phyloP scores from a whole-genome alignment of 2,329 filamentous ascomycete genomes.

The Colletotrichum graminicola region DNA sequence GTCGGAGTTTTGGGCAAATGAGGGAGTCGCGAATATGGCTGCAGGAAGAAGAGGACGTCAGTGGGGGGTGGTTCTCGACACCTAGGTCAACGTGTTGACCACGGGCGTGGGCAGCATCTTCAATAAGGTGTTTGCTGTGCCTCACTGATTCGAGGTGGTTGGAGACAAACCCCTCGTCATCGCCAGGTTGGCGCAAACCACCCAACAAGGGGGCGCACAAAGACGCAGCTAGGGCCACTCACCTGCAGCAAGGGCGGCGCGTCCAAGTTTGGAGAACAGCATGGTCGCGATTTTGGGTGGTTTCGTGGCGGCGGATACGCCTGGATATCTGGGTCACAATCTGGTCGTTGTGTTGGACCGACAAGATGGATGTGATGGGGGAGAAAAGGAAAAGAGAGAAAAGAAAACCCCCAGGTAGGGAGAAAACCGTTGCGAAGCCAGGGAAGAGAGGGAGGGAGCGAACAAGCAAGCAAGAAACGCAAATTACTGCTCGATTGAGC shows the following conservation, averaged over 20 bases:
- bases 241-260: constrained; percentile 40
- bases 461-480: constrained; percentile 1
- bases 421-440: background rate
- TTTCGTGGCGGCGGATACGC: constrained; percentile 1
- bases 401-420: background rate
- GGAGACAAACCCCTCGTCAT: background rate
- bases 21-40: constrained; percentile 42
- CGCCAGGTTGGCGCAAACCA: background rate
- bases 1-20: constrained; percentile 47
- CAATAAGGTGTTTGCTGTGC: background rate
- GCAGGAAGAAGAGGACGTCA: constrained; percentile 6
- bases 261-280: constrained; percentile 39
- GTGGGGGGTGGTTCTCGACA: constrained; percentile 8
- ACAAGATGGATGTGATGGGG: background rate
- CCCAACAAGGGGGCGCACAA: constrained; percentile 6
- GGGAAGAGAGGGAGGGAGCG: background rate
- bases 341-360: background rate
- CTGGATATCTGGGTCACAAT: background rate
- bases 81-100: background rate
- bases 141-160: background rate
- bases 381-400: background rate
- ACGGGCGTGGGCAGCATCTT: background rate
- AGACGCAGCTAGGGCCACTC: constrained; percentile 29
- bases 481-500: constrained; percentile 25
- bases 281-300: constrained; percentile 25